Evolutionary conservation across 495 filamentous ascomycete species (phyloP), one percentile per base, ranked within the genome.

Genomic region (Aspergillus baeticus): DNA sequence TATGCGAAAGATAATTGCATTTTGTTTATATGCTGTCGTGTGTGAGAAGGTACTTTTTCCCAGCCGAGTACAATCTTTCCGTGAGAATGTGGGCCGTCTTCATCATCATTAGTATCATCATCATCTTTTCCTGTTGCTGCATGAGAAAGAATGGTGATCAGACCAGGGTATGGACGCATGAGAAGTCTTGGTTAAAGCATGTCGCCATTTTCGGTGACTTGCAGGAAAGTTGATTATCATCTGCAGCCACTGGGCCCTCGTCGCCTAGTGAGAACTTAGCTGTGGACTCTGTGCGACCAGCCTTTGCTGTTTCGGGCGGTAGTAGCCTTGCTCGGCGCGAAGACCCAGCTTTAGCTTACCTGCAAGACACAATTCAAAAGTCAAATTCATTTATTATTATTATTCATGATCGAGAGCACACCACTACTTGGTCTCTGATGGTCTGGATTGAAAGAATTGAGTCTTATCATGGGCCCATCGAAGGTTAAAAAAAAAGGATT

Each of bases 181-280:
- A 42, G 31, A 46, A 46, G 41, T 55, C 43, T 38, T 41, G 34
- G 26, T 56, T 49, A 10, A 42, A 57, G 55, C 55, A 57, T 34
- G 56, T 59, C 52, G 39, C 61, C 54, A 15, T 55, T 63, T 61
- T 6, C 31, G 50, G 55, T 57, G 55, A 54, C 54, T 53, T 61
- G 62, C 62, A 64, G 55, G 55, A 58, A 41, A 42, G 39, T 59
- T 57, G 50, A 52, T 61, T 54, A 57, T 54, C 62, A 54, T 57
- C 58, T 54, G 62, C 62, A 64, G 59, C 58, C 52, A 59, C 55
- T 59, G 55, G 57, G 53, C 45, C n/a, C 55, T 59, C 26, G 26
- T 29, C 26, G 51, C 13, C 22, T 20, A 55, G 34, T 33, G 46
- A n/a, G 38, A 42, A 31, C 45, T 41, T 56, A 47, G 38, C 39